These are phyloP conservation scores for Plicaturopsis crispa DNA, from an alignment of 768 basidiomycete genomes.

Conservation along the genomic window DNA sequence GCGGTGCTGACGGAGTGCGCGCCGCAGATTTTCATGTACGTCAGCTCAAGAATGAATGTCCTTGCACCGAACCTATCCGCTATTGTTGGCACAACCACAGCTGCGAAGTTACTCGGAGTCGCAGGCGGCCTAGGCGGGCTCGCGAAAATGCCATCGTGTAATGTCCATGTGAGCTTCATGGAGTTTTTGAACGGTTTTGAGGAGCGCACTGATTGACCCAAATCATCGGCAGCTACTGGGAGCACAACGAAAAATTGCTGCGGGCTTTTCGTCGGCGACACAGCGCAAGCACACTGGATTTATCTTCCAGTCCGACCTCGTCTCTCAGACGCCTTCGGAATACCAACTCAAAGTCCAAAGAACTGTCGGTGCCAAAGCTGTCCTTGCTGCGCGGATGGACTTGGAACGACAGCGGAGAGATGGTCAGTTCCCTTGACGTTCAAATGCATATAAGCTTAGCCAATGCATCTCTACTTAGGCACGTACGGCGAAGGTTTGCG, in stretches of 20 bases:
- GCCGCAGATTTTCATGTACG: slow-evolving; percentile 91
- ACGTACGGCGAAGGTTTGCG: slow-evolving; percentile 75
- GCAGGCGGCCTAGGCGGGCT: slow-evolving; percentile 89
- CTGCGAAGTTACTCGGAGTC: slow-evolving; percentile 95
- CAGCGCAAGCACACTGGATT: slow-evolving; percentile 94
- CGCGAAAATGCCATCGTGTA: slow-evolving; percentile 92
- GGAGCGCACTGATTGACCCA: not conserved
- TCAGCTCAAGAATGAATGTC: slow-evolving; percentile 97
- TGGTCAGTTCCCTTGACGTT: slow-evolving; percentile 35
- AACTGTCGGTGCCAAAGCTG: slow-evolving; percentile 88
- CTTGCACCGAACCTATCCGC: slow-evolving; percentile 97
- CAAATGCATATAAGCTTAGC: not conserved
- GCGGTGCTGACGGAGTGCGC: too few relatives aligned
- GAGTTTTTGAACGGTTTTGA: too few relatives aligned
- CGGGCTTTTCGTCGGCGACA: slow-evolving; percentile 83
- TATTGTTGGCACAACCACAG: slow-evolving; percentile 98
- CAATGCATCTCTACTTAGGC: slow-evolving; percentile 29
- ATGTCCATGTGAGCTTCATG: slow-evolving; percentile 65
- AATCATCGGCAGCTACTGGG: slow-evolving; percentile 69
- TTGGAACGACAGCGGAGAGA: slow-evolving; percentile 78
- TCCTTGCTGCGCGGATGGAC: slow-evolving; percentile 89
- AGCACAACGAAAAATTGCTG: slow-evolving; percentile 85
- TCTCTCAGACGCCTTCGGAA: slow-evolving; percentile 80
- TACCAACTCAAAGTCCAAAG: slow-evolving; percentile 89
- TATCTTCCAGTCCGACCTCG: slow-evolving; percentile 89